These are phyloP conservation scores for Rhodotorula kratochvilovae DNA, from an alignment of 768 basidiomycete genomes.

Conservation along the genomic window DNA sequence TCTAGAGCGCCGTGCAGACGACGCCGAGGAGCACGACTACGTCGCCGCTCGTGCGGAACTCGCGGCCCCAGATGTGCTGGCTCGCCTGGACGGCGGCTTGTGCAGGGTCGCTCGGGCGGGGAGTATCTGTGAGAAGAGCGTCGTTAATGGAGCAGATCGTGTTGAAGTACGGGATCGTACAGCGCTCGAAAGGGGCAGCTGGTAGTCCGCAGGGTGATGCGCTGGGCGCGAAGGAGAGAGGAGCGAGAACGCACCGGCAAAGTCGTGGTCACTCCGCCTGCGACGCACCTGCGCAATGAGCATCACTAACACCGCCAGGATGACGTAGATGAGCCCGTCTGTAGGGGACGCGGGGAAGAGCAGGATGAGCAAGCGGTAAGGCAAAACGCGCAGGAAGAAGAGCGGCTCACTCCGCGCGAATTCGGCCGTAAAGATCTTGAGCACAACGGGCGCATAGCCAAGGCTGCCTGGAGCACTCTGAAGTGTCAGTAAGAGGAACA, in stretches of 20 bases:
- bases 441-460: slow-evolving; percentile 66
- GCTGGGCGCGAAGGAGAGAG: slow-evolving; percentile 46
- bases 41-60: slow-evolving; percentile 77
- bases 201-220: too few relatives aligned
- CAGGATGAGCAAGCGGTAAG: too few relatives aligned
- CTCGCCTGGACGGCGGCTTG: slow-evolving; percentile 44
- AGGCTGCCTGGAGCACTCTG: slow-evolving; percentile 51
- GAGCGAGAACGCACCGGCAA: slow-evolving; percentile 56
- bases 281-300: slow-evolving; percentile 60
- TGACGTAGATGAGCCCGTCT: slow-evolving; percentile 47
- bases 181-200: slow-evolving; percentile 40
- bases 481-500: too few relatives aligned
- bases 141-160: neutral
- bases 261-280: slow-evolving; percentile 67
- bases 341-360: neutral
- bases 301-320: slow-evolving; percentile 60
- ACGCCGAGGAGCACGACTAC: slow-evolving; percentile 57
- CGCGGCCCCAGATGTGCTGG: slow-evolving; percentile 65
- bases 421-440: slow-evolving; percentile 70
- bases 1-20: slow-evolving; percentile 62
- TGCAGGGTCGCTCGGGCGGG: neutral
- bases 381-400: too few relatives aligned
- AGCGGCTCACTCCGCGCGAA: slow-evolving; percentile 65
- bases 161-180: neutral
- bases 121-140: neutral